Conservation (phyloP, 805 yeast species). For the Pichia phayaonensis region DNA sequence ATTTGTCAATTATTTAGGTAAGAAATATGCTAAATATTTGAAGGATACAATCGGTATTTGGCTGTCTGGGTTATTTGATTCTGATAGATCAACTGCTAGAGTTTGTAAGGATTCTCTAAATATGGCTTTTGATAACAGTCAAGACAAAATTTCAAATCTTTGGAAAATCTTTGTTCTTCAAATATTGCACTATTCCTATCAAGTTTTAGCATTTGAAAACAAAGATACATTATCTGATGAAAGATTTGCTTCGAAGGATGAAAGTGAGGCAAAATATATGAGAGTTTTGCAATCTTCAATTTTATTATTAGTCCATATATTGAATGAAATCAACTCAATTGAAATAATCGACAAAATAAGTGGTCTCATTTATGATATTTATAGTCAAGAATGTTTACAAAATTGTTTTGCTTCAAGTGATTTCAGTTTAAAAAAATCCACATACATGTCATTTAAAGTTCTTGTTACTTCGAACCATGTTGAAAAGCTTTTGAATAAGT, state of each 20-base stretch:
- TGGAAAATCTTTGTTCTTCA: slow-evolving; percentile 54
- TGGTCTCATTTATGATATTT: slow-evolving; percentile 26
- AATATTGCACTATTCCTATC: slow-evolving; percentile 46
- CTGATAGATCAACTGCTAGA: slow-evolving; percentile 52
- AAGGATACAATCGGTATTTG: slow-evolving; percentile 68
- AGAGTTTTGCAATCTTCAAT: slow-evolving; percentile 48
- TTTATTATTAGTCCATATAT: slow-evolving; percentile 32
- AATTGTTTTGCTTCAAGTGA: slow-evolving; percentile 33
- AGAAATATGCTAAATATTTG: slow-evolving; percentile 54
- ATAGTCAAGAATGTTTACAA: slow-evolving; percentile 39
- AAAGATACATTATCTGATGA: slow-evolving; percentile 66
- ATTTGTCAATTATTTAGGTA: slow-evolving; percentile 44
- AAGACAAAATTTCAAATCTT: slow-evolving; percentile 45
- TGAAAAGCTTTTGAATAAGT: slow-evolving; percentile 18
- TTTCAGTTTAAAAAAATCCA: slow-evolving; percentile 34
- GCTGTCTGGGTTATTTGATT: slow-evolving; percentile 64
- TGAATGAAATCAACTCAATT: slow-evolving; percentile 7
- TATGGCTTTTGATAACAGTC: slow-evolving; percentile 48
- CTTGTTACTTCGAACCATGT: slow-evolving; percentile 17
- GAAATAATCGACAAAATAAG: slow-evolving; percentile 16
- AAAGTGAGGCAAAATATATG: slow-evolving; percentile 54
- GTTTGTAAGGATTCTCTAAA: slow-evolving; percentile 41
- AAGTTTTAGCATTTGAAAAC: slow-evolving; percentile 48
- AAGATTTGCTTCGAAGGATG: slow-evolving; percentile 58
- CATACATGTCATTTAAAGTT: slow-evolving; percentile 31